Percentiles rank a stretch among this genome's conserved stretches.
Conservation (phyloP, 495 filamentous ascomycete species). For the Lasiosphaeria miniovina region DNA sequence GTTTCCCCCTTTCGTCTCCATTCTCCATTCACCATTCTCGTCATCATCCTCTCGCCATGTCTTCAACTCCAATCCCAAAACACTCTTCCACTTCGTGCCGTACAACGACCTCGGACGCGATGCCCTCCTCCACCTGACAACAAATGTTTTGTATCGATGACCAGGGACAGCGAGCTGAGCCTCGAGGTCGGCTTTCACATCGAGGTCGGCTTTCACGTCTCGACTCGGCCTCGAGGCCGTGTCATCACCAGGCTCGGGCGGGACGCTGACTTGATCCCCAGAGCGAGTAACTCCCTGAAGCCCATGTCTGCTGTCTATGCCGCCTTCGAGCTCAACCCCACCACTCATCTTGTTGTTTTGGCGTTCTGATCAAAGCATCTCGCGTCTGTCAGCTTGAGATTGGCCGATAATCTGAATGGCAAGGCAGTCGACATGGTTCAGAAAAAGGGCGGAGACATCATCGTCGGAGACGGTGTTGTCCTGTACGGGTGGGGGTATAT, state of each 20-base stretch:
- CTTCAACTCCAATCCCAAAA: too few relatives aligned
- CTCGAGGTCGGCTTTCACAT: slow-evolving; percentile 8
- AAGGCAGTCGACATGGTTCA: too few relatives aligned
- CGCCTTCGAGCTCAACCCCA: slow-evolving; percentile 6
- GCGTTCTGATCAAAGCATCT: background rate
- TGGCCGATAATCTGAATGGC: too few relatives aligned
- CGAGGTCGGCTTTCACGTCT: slow-evolving; percentile 5
- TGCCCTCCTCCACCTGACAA: background rate
- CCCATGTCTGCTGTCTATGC: slow-evolving; percentile 4
- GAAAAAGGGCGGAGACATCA: too few relatives aligned
- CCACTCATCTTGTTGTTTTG: background rate
- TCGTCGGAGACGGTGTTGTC: too few relatives aligned
- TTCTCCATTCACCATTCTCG: too few relatives aligned
- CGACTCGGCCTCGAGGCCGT: slow-evolving; percentile 1
- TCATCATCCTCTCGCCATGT: too few relatives aligned
- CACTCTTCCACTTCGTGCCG: too few relatives aligned
- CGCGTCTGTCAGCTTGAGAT: too few relatives aligned
- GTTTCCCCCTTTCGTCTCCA: too few relatives aligned
- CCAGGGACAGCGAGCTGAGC: background rate
- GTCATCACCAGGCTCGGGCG: slow-evolving; percentile 4
- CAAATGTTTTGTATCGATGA: background rate
- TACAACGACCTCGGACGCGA: background rate
- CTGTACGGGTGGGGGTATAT: too few relatives aligned
- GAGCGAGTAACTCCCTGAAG: background rate
- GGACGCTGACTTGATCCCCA: slow-evolving; percentile 3